Evolutionary conservation across 306 rosid genomes (phyloP).

Genomic region (Vicia faba): DNA sequence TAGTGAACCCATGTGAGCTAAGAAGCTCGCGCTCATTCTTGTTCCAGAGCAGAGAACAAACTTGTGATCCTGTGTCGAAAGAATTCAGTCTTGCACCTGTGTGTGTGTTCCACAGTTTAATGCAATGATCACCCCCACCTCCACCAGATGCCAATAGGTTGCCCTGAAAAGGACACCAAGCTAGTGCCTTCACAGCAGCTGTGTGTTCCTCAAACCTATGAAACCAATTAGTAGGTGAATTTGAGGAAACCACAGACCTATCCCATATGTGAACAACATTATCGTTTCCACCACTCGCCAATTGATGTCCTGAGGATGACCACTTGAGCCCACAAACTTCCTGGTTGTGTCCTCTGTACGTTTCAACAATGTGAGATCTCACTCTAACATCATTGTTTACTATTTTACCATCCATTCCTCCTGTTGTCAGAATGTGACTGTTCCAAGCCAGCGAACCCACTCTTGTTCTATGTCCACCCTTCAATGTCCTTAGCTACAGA

Average conservation of each 20-base stretch:
- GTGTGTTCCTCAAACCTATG: slow-evolving; percentile 72
- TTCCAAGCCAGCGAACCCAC: slow-evolving; percentile 83
- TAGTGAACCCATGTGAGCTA: slow-evolving; percentile 78
- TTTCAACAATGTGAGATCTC: slow-evolving; percentile 66
- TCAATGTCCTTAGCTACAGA: slow-evolving; percentile 63
- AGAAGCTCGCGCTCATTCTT: slow-evolving; percentile 88
- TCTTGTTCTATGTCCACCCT: slow-evolving; percentile 60
- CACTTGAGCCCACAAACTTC: slow-evolving; percentile 85
- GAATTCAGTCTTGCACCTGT: slow-evolving; percentile 81
- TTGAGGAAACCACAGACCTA: slow-evolving; percentile 57
- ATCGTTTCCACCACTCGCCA: slow-evolving; percentile 83
- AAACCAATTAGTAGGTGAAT: slow-evolving; percentile 68
- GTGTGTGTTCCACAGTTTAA: slow-evolving; percentile 81
- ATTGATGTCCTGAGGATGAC: slow-evolving; percentile 73
- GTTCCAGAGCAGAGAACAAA: slow-evolving; percentile 75
- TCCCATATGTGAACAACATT: slow-evolving; percentile 80
- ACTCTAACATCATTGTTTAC: slow-evolving; percentile 74
- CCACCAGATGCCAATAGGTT: slow-evolving; percentile 74
- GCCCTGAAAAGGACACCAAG: slow-evolving; percentile 87
- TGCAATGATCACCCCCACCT: slow-evolving; percentile 68
- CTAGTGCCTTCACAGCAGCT: slow-evolving; percentile 79
- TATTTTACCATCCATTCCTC: slow-evolving; percentile 75
- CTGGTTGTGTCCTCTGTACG: slow-evolving; percentile 70
- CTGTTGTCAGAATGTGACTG: slow-evolving; percentile 71
- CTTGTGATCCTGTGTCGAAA: slow-evolving; percentile 74